Percentiles rank a stretch among this genome's conserved stretches.
phyloP scores from a whole-genome alignment of 495 filamentous ascomycete genomes.

The Poronia punctata region DNA sequence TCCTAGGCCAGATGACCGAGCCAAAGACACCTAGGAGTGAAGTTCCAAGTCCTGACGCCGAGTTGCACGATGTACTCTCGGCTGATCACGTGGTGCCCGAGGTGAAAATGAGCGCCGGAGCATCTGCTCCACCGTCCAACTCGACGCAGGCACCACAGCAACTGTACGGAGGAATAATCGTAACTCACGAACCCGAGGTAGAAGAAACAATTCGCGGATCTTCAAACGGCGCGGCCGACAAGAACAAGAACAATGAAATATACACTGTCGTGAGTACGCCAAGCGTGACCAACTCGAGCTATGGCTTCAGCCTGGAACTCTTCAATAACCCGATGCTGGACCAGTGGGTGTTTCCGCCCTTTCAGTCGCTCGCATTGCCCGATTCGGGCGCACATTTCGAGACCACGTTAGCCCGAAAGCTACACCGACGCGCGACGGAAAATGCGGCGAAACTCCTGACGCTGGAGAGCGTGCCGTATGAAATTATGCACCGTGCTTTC shows the following conservation, averaged over 20 bases:
- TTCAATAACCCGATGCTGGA: conserved; percentile 8
- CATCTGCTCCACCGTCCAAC: background rate
- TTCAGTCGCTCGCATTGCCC: conserved; percentile 31
- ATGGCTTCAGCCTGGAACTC: conserved; percentile 11
- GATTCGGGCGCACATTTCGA: conserved; percentile 53
- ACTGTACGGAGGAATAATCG: conserved; percentile 8
- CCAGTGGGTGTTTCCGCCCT: conserved; percentile 17
- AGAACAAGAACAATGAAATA: conserved; percentile 5
- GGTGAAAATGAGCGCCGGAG: too few species aligned
- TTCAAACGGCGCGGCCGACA: background rate
- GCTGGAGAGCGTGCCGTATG: conserved; percentile 44
- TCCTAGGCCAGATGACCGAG: conserved; percentile 28
- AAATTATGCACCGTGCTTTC: conserved; percentile 51
- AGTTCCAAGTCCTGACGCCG: background rate
- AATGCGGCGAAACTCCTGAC: conserved; percentile 53
- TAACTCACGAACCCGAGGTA: conserved; percentile 7
- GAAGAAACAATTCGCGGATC: background rate
- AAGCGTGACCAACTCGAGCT: conserved; percentile 31
- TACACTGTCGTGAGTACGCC: conserved; percentile 32
- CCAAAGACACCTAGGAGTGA: conserved; percentile 10
- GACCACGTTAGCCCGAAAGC: conserved; percentile 59
- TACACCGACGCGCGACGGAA: conserved; percentile 63
- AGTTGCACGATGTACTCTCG: too few species aligned
- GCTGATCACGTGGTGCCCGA: too few species aligned
- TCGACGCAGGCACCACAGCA: conserved; percentile 2